Evolutionary conservation across 352 stramenopile species (phyloP), one percentile per base, ranked within the genome.

Genomic region (Aphanomyces stellatus): DNA sequence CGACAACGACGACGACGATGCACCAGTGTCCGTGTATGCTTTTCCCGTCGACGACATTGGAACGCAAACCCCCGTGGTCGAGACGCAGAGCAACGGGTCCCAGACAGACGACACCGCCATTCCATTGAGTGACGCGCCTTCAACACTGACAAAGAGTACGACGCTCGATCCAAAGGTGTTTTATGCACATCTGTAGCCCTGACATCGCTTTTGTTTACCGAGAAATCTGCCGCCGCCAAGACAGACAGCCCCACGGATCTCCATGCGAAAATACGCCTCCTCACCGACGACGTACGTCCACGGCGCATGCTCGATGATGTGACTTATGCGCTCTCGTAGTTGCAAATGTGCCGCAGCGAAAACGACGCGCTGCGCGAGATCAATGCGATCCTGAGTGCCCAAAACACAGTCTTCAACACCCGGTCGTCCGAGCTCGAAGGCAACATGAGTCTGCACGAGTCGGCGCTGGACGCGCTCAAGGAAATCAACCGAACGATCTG

Each of bases 391-490:
- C 37, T 67, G 34, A 67, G 41, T 19, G 46, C 48, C 2, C 60
- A 67, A 57, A 67, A 67, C 22, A 13, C 10, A 11, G 28, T 28
- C 17, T 67, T 56, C 34, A 67, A 57, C 35, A 25, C 60, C 10
- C 60, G 60, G 4, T 24, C 24, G n/a, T 22, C 43, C 31, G 60
- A 67, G 27, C 13, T 67, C 7, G 60, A 67, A 35, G 17, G 22
- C 11, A 22, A 13, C 30, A 51, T 46, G 3, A 27, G 10, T 6
- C 13, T 55, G 59, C 59, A 66, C 5, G 37, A 66, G 13, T 27
- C n/a, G 0, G 59, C 35, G 24, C 27, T 65, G 35, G 59, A 65
- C n/a, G 59, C 59, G 24, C 41, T 65, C 37, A 65, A 65, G 37
- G 41, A 51, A 33, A 56, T 67, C 43, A 67, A 67, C 49, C 22